These are phyloP conservation scores for Amaranthus cruentus DNA, from an alignment of 148 eudicot genomes.

Conservation along the genomic window DNA sequence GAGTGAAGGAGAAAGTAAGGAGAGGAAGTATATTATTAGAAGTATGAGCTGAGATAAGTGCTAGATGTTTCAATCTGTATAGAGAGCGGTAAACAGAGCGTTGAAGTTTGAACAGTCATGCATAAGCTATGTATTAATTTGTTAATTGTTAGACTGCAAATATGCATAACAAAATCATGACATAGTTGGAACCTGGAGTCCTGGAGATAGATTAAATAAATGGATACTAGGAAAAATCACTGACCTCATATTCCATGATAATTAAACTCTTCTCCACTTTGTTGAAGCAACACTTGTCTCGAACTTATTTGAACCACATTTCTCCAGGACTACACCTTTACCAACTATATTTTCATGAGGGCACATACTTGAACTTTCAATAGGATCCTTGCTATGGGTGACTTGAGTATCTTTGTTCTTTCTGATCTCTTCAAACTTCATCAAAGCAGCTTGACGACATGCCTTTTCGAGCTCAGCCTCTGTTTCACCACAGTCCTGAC, in stretches of 20 bases:
- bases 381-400: neutral
- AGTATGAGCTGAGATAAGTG: too few species aligned
- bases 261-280: slow-evolving; percentile 24
- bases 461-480: slow-evolving; percentile 23
- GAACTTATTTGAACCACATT: slow-evolving; percentile 10
- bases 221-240: neutral
- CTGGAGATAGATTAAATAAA: neutral
- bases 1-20: too few species aligned
- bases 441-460: slow-evolving; percentile 29
- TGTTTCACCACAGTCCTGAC: neutral
- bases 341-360: neutral
- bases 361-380: neutral
- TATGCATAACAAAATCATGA: too few species aligned
- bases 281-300: slow-evolving; percentile 12
- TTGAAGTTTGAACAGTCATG: too few species aligned
- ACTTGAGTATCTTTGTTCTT: slow-evolving; percentile 15
- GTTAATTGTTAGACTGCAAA: too few species aligned
- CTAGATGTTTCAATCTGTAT: too few species aligned
- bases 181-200: too few species aligned
- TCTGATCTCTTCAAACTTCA: slow-evolving; percentile 28
- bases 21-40: too few species aligned
- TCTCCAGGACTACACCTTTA: slow-evolving; percentile 9
- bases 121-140: too few species aligned
- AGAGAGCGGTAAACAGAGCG: too few species aligned
- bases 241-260: slow-evolving; percentile 8